Evolutionary conservation across 345 rosid genomes (phyloP).

Genomic region (Syzygium aromaticum): DNA sequence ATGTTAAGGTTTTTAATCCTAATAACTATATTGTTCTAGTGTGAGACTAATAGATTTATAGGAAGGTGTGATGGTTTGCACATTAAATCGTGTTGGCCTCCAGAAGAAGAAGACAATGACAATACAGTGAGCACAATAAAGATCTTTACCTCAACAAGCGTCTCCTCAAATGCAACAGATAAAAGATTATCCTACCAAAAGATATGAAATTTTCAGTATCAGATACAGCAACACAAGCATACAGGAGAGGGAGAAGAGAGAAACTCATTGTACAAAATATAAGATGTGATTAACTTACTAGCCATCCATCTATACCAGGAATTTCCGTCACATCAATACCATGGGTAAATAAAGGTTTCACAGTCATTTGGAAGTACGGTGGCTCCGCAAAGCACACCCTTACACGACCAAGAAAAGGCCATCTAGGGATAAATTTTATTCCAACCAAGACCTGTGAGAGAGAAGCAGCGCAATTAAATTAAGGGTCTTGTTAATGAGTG

Average conservation of each 20-base stretch:
- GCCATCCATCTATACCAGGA: conserved; percentile 99
- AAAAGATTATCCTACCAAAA: conserved; percentile 73
- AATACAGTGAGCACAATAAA: neutral
- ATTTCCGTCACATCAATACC: conserved; percentile 85
- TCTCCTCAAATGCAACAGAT: conserved; percentile 87
- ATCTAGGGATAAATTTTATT: conserved; percentile 69
- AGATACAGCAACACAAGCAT: neutral
- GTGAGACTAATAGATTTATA: neutral
- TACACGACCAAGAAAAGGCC: conserved; percentile 93
- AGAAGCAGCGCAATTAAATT: neutral
- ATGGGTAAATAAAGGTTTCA: conserved; percentile 68
- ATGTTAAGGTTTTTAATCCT: neutral
- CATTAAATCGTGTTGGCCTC: neutral
- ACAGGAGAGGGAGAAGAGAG: neutral
- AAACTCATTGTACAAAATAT: neutral
- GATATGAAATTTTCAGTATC: neutral
- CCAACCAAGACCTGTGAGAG: conserved; percentile 75
- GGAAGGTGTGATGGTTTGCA: neutral
- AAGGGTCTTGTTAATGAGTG: neutral
- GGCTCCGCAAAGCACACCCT: conserved; percentile 96
- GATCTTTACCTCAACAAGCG: conserved; percentile 56
- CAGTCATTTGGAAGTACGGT: conserved; percentile 95
- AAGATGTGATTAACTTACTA: conserved; percentile 42
- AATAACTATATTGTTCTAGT: neutral
- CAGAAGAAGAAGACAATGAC: neutral